These are phyloP conservation scores for Rehmannia glutinosa DNA, from an alignment of 257 asterid genomes.

Conservation along the genomic window DNA sequence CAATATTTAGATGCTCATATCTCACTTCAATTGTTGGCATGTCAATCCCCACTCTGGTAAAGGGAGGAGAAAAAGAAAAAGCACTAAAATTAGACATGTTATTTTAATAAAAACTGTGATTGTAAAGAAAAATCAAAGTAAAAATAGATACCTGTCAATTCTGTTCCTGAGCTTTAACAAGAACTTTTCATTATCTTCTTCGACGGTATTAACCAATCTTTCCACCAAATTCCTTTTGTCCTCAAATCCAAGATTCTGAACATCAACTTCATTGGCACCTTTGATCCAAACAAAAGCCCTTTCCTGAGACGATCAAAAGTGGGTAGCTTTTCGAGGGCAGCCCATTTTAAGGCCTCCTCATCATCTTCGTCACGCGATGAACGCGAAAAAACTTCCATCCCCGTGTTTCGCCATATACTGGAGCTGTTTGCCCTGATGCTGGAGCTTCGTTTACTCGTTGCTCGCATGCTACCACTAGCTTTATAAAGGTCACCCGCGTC, in stretches of 20 bases:
- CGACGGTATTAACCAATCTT: background rate
- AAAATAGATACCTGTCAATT: background rate
- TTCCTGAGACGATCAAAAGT: background rate
- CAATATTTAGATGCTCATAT: conserved; percentile 23
- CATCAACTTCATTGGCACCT: background rate
- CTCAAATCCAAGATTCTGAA: background rate
- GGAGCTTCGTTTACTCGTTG: too few species aligned
- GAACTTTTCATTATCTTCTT: background rate
- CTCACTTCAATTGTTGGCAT: conserved; percentile 27
- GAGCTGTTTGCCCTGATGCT: background rate
- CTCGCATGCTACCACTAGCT: too few species aligned
- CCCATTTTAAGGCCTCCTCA: background rate
- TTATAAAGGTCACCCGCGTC: too few species aligned
- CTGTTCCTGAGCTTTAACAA: background rate
- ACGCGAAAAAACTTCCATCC: background rate
- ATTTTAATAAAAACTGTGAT: too few species aligned
- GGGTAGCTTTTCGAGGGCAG: background rate
- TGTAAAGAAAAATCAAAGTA: background rate
- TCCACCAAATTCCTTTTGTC: background rate
- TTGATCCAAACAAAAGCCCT: background rate
- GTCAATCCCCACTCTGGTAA: conserved; percentile 26
- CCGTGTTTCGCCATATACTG: background rate
- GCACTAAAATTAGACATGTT: background rate
- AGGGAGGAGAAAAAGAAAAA: background rate
- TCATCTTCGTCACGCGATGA: background rate